phyloP scores from a whole-genome alignment of 495 filamentous ascomycete species.

The Lasiosphaeria miniovina region DNA sequence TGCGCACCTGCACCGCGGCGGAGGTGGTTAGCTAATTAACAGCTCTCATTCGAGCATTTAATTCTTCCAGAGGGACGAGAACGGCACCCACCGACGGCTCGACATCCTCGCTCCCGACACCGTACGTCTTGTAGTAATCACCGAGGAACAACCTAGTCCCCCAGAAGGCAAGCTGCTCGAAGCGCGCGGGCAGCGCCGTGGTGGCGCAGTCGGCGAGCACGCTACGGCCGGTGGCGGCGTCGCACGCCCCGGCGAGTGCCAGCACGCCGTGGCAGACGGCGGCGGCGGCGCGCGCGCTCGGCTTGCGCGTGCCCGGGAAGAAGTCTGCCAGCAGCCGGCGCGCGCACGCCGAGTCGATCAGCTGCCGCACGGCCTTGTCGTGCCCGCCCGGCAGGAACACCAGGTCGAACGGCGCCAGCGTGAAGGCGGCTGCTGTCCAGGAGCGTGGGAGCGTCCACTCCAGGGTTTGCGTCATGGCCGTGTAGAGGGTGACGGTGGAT shows the following conservation, averaged over 20 bases:
- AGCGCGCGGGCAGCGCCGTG: constrained; percentile 48
- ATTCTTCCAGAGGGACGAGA: background rate
- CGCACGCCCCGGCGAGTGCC: constrained; percentile 44
- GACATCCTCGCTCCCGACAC: constrained; percentile 48
- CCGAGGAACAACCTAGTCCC: constrained; percentile 48
- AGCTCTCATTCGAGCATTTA: background rate
- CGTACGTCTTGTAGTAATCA: constrained; percentile 59
- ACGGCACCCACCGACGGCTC: constrained; percentile 40
- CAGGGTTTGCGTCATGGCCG: constrained; percentile 40
- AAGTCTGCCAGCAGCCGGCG: constrained; percentile 47
- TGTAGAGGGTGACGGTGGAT: constrained; percentile 40
- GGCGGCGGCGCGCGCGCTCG: constrained; percentile 42
- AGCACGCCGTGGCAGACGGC: constrained; percentile 56
- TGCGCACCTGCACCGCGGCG: constrained; percentile 39
- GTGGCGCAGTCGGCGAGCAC: constrained; percentile 47
- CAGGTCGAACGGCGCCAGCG: constrained; percentile 45
- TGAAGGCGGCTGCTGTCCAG: constrained; percentile 48
- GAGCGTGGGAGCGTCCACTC: constrained; percentile 42
- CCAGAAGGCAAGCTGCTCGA: constrained; percentile 51
- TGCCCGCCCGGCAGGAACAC: constrained; percentile 54
- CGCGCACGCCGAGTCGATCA: constrained; percentile 50
- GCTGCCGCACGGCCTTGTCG: constrained; percentile 50
- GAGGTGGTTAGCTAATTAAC: background rate
- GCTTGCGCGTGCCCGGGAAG: constrained; percentile 48
- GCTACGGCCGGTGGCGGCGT: constrained; percentile 36